Evolutionary conservation across 148 eudicot species (phyloP).

Genomic region (Rhododendron vialii): DNA sequence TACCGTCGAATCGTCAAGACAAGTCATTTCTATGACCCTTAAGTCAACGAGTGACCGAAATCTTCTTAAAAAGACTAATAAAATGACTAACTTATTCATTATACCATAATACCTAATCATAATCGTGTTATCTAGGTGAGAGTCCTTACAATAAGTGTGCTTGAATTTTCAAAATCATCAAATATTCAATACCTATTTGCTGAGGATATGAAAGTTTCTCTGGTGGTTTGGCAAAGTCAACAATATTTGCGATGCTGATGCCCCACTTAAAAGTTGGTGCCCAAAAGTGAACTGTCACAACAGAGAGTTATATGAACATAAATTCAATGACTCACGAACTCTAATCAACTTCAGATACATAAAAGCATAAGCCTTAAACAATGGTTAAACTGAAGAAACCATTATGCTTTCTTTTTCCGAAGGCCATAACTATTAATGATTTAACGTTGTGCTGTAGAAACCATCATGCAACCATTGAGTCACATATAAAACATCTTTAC

Average conservation of each 20-base stretch:
- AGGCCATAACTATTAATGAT: background rate
- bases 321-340: background rate
- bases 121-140: no score
- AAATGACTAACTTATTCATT: no score
- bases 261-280: constrained; percentile 99
- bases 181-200: constrained; percentile 61
- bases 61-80: no score
- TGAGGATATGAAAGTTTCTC: constrained; percentile 94
- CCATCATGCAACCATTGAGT: background rate
- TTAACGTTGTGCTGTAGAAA: background rate
- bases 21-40: no score
- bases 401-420: background rate
- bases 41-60: no score
- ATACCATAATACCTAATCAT: no score
- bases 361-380: background rate
- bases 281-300: constrained; percentile 89
- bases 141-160: background rate
- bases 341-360: background rate
- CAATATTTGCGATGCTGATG: constrained; percentile 88
- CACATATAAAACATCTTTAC: background rate
- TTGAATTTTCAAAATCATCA: background rate
- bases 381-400: background rate
- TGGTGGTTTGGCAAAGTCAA: constrained; percentile 78
- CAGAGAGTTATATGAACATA: background rate
- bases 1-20: no score